Evolutionary conservation across 768 basidiomycete genomes (phyloP), one percentile per base, ranked within the genome.

Genomic region (Lactarius tabidus): DNA sequence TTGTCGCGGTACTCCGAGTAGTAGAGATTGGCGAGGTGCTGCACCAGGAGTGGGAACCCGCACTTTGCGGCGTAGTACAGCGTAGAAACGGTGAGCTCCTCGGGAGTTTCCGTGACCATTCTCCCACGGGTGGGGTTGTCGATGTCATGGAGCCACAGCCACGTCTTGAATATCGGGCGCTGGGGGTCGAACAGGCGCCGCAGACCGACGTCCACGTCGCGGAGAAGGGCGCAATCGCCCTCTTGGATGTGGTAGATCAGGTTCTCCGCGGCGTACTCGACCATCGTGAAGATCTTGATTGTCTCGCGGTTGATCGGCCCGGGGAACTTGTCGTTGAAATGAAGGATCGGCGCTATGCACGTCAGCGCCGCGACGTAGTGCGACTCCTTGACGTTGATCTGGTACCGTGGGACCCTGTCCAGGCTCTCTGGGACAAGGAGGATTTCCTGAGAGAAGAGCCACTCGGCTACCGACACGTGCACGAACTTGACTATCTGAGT

Each of bases 251-350:
- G 65, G 9, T 31, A 26, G 2, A 66, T 15, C 65, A 60, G 62
- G n/a, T 62, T 20, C 38, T 45, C 29, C 1, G 65, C 65, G 0
- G 65, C 60, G 17, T 66, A 66, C n/a, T 62, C 31, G 26, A 51
- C 38, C 55, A 65, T 57, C 59, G 64, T 65, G 55, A 65, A 61
- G 28, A 61, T 52, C 36, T 65, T 65, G 55, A 65, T 20, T 10
- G n/a, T 33, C 5, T 65, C 60, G 36, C 60, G 60, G 23, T 60
- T 23, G 29, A 65, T 36, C 38, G 45, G 45, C 31, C 26, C 12
- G 8, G 55, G 48, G 8, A 65, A 43, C 23, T 61, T 35, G 1
- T 56, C 64, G 45, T 65, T 60, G 12, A 66, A 62, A 35, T 66
- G 65, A 3, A 66, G 33, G 23, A 66, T 60, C 23, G 57, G 20